Conservation (phyloP, 768 basidiomycete genomes). For the Russula foetens region DNA sequence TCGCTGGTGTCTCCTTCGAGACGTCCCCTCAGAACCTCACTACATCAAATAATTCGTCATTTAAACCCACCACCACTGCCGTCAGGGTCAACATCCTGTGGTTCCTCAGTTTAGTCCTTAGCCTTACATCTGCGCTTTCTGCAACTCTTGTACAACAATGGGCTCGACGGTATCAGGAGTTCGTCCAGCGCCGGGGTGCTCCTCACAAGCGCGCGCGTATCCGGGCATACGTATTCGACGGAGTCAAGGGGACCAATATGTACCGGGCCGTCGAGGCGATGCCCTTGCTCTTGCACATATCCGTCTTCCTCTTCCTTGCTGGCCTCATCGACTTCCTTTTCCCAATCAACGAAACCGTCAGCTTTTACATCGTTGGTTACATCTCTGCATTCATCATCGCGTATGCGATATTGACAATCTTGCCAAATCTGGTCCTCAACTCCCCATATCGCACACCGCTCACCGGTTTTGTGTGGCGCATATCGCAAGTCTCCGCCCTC, state of each 20-base stretch:
- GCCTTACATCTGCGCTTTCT: neutral
- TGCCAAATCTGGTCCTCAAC: neutral
- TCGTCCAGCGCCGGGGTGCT: neutral
- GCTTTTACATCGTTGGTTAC: neutral
- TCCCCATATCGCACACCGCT: slow-evolving; percentile 3
- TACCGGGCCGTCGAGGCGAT: neutral
- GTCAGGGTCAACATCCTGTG: slow-evolving; percentile 2
- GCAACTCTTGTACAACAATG: slow-evolving; percentile 6
- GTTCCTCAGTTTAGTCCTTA: slow-evolving; percentile 3
- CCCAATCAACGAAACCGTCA: neutral
- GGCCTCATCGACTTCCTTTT: slow-evolving; percentile 5
- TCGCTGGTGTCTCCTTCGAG: neutral
- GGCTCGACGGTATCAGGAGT: neutral
- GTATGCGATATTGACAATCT: neutral
- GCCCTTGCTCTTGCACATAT: neutral
- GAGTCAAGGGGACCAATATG: neutral
- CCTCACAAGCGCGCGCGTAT: neutral
- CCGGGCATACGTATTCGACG: neutral
- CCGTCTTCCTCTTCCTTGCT: neutral
- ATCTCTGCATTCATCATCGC: neutral
- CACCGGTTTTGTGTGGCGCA: neutral
- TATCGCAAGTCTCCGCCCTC: neutral
- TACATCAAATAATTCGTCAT: neutral
- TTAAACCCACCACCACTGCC: neutral
- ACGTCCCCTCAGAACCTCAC: neutral